Conservation (phyloP, 768 basidiomycete species). For the Boletellus emodensis region DNA sequence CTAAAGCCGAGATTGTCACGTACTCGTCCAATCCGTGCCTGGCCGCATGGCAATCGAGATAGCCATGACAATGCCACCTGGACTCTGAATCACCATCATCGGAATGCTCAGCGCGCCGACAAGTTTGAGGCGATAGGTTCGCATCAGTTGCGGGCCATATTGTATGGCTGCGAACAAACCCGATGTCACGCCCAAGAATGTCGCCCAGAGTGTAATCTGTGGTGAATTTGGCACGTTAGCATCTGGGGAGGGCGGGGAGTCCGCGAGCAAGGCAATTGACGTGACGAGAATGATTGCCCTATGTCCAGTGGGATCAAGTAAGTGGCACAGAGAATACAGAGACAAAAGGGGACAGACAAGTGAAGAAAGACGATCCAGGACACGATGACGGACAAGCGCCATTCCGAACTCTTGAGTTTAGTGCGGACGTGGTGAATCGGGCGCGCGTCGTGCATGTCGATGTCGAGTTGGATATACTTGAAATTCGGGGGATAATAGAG, state of each 20-base stretch:
- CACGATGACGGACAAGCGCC: conserved; percentile 74
- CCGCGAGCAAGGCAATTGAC: conserved; percentile 58
- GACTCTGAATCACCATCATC: conserved; percentile 94
- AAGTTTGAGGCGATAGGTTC: conserved; percentile 73
- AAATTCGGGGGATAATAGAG: conserved; percentile 73
- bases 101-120: conserved; percentile 93
- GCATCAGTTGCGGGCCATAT: conserved; percentile 82
- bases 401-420: conserved; percentile 56
- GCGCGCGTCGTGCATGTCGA: conserved; percentile 40
- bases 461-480: conserved; percentile 56
- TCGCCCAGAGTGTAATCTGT: conserved; percentile 64
- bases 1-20: conserved; percentile 13
- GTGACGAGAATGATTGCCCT: conserved; percentile 48
- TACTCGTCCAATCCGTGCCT: conserved; percentile 84
- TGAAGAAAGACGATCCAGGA: conserved; percentile 69
- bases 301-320: not conserved
- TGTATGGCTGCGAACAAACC: conserved; percentile 77
- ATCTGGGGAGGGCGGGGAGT: conserved; percentile 36
- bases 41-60: conserved; percentile 73
- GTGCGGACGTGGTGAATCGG: conserved; percentile 44
- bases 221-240: conserved; percentile 33
- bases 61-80: conserved; percentile 86
- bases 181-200: conserved; percentile 80
- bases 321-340: not conserved
- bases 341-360: conserved; percentile 49